Evolutionary conservation across 371 early-diverging fungal genomes (phyloP).

Genomic region (Conidiobolus coronatus): DNA sequence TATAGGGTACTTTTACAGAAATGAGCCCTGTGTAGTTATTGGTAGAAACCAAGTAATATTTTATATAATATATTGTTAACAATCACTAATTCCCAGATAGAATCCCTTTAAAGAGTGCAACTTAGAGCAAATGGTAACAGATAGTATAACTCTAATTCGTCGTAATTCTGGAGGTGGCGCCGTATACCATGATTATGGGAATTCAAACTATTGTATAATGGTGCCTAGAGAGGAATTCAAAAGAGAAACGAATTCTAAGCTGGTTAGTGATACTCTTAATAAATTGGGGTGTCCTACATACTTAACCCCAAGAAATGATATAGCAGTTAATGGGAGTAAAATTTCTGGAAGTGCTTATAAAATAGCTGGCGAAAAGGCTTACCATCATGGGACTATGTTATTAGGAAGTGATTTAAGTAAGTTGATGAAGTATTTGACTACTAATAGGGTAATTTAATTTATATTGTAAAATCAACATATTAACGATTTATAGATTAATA

Average conservation of each 20-base stretch:
- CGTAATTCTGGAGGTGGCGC: slow-evolving; percentile 89
- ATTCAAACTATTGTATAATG: slow-evolving; percentile 77
- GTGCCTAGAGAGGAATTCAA: slow-evolving; percentile 76
- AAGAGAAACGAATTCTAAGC: slow-evolving; percentile 42
- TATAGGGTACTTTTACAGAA: slow-evolving; percentile 71
- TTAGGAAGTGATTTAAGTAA: slow-evolving; percentile 59
- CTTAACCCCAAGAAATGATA: slow-evolving; percentile 78
- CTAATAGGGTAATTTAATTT: slow-evolving; percentile 5
- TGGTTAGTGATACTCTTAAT: slow-evolving; percentile 54
- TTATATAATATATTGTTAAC: not conserved
- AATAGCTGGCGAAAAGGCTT: slow-evolving; percentile 53
- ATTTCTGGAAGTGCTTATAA: slow-evolving; percentile 84
- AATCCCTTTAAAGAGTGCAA: slow-evolving; percentile 91
- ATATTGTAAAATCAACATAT: not conserved
- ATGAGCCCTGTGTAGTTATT: slow-evolving; percentile 68
- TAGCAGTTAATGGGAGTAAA: slow-evolving; percentile 53
- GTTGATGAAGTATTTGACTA: slow-evolving; percentile 19
- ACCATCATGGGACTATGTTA: slow-evolving; percentile 96
- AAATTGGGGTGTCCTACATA: slow-evolving; percentile 60
- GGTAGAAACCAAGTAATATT: slow-evolving; percentile 69
- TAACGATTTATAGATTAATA: slow-evolving; percentile 12
- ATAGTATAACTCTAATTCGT: slow-evolving; percentile 57
- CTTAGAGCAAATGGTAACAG: slow-evolving; percentile 29
- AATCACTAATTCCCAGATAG: slow-evolving; percentile 25
- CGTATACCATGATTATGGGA: slow-evolving; percentile 94